A percentile compares a stretch with the other conserved stretches of the same genome.
These are phyloP conservation scores for Cantharellus cinnabarinus DNA, from an alignment of 768 basidiomycete species.

Conservation along the genomic window DNA sequence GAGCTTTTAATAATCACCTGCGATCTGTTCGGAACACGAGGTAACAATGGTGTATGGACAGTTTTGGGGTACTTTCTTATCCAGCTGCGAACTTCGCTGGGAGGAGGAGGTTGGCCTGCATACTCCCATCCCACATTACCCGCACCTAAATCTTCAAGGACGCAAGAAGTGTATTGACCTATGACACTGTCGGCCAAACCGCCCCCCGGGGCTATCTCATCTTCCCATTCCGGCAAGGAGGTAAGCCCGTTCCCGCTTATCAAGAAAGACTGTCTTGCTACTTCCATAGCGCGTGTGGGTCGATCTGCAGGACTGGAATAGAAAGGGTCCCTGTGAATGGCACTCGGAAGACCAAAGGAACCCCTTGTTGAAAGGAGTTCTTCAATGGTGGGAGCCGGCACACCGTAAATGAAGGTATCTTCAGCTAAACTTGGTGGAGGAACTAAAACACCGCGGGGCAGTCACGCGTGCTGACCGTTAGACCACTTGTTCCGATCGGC, in stretches of 20 bases:
- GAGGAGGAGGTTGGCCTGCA: constrained; percentile 43
- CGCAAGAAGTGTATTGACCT: neutral
- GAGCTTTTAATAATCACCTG: neutral
- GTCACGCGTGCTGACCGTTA: neutral
- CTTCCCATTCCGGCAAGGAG: constrained; percentile 42
- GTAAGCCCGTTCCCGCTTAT: constrained; percentile 40
- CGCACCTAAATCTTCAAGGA: neutral
- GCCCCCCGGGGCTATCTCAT: neutral
- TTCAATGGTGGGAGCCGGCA: constrained; percentile 22
- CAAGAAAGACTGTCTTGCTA: constrained; percentile 52
- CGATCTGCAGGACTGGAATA: constrained; percentile 58
- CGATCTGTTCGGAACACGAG: neutral
- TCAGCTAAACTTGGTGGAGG: neutral
- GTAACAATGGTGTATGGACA: neutral
- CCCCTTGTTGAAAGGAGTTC: constrained; percentile 26
- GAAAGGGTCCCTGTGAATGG: constrained; percentile 56
- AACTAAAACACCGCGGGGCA: neutral
- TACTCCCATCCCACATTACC: constrained; percentile 63
- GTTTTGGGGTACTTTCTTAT: constrained; percentile 18
- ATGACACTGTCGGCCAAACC: neutral
- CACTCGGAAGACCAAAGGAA: constrained; percentile 23
- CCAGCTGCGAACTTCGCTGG: constrained; percentile 34
- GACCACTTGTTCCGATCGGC: neutral
- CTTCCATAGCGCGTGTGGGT: constrained; percentile 47
- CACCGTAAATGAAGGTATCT: constrained; percentile 5